Conservation (phyloP, 495 filamentous ascomycete genomes). For the Hypoxylon subgilvum region DNA sequence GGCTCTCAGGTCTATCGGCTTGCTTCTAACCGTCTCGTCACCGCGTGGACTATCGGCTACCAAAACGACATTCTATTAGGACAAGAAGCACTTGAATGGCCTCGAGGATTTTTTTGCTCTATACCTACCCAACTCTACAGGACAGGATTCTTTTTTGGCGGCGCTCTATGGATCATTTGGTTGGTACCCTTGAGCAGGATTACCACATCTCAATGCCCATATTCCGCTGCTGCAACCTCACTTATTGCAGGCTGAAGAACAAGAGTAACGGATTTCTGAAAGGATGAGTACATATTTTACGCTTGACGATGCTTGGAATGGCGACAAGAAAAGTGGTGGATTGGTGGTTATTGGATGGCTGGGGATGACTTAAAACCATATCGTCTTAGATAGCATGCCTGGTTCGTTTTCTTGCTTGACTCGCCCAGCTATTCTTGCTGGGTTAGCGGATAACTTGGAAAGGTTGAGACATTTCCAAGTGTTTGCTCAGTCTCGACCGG, state of each 20-base stretch:
- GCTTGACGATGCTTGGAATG: conserved; percentile 1
- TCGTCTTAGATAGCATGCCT: conserved; percentile 36
- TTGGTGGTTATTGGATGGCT: neutral
- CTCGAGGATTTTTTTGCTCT: neutral
- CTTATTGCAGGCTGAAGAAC: neutral
- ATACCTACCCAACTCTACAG: conserved; percentile 1
- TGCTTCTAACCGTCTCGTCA: neutral
- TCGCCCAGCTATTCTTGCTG: conserved; percentile 17
- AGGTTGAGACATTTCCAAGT: conserved; percentile 22
- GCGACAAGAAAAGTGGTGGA: neutral
- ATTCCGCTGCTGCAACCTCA: neutral
- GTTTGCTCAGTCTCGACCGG: conserved; percentile 24
- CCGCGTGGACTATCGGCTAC: neutral
- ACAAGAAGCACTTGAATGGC: neutral
- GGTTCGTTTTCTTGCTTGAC: conserved; percentile 27
- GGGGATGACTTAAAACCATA: conserved; percentile 24
- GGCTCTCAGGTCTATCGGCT: neutral
- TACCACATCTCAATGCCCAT: neutral
- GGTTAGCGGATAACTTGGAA: conserved; percentile 24
- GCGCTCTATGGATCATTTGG: conserved; percentile 4
- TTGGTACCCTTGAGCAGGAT: neutral
- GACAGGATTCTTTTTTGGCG: neutral
- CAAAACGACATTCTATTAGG: neutral
- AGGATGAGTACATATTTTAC: neutral
- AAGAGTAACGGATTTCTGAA: neutral